A percentile compares a stretch with the other conserved stretches of the same genome.
phyloP scores from a whole-genome alignment of 2,329 filamentous ascomycete species.

The Ustilaginoidea virens region DNA sequence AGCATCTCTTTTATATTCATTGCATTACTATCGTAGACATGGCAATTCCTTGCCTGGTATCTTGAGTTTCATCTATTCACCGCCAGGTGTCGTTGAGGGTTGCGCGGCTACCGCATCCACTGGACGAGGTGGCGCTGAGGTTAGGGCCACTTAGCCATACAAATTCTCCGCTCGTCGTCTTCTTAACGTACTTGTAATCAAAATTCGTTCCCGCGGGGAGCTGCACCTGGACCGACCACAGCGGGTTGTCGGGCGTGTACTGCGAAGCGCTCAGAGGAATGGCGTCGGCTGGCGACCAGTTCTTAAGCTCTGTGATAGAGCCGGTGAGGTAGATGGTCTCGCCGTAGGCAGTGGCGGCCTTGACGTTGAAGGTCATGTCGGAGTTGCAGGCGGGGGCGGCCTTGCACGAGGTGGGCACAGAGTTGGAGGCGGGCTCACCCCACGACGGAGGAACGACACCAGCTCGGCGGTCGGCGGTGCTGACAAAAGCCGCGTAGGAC shows the following conservation, averaged over 20 bases:
- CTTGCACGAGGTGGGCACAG: constrained; percentile 7
- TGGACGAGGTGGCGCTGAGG: constrained; percentile 9
- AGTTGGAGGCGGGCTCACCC: constrained; percentile 16
- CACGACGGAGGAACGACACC: constrained; percentile 38
- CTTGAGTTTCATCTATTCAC: too few species aligned
- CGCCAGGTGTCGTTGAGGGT: constrained; percentile 3
- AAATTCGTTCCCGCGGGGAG: constrained; percentile 36
- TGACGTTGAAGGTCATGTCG: constrained; percentile 9
- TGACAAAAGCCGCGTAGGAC: constrained; percentile 55
- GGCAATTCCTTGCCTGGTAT: too few species aligned
- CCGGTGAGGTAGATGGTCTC: constrained; percentile 11
- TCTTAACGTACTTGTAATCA: constrained; percentile 47
- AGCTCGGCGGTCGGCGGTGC: constrained; percentile 37
- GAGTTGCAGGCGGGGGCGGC: constrained; percentile 12
- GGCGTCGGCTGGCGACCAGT: constrained; percentile 23
- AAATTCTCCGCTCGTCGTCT: constrained; percentile 30
- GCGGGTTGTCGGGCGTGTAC: constrained; percentile 37
- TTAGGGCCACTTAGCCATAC: constrained; percentile 43
- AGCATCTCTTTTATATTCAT: too few species aligned
- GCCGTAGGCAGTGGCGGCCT: constrained; percentile 5
- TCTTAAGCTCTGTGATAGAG: constrained; percentile 21
- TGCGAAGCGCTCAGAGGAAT: constrained; percentile 32
- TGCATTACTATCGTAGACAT: too few species aligned
- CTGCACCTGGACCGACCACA: constrained; percentile 37
- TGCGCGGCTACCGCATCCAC: constrained; percentile 2